Evolutionary conservation across 306 rosid species (phyloP).

Genomic region (Fragaria ananassa): DNA sequence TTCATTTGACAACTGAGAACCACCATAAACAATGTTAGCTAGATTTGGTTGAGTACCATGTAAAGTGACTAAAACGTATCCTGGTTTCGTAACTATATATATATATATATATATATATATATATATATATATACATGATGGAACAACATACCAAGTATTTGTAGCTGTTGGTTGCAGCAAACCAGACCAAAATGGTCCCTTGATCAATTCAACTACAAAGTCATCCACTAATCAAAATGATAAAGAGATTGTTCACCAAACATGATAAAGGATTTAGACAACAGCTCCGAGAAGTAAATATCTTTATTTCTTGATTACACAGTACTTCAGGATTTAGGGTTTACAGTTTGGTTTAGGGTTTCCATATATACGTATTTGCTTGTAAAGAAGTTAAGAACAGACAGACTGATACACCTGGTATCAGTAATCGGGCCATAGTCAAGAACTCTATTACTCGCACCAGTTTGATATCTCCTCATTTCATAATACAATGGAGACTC

Average conservation of each 20-base stretch:
- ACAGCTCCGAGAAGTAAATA: background rate
- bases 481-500: background rate
- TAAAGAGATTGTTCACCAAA: background rate
- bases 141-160: conserved; percentile 14
- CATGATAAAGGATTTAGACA: background rate
- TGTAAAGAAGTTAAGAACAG: too few species aligned
- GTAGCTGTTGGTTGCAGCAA: conserved; percentile 2
- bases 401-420: background rate
- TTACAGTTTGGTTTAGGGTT: background rate
- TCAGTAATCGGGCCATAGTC: background rate
- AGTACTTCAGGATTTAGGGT: background rate
- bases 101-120: too few species aligned
- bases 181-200: conserved; percentile 28
- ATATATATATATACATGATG: background rate
- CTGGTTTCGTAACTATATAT: background rate
- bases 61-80: conserved; percentile 14
- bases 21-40: background rate
- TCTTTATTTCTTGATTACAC: background rate
- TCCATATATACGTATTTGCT: background rate
- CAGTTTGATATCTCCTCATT: background rate
- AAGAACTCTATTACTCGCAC: background rate
- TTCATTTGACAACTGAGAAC: background rate
- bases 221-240: conserved; percentile 1
- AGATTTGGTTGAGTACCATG: background rate
- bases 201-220: background rate